Conservation (phyloP, 1,139 yeast species). For the Blastobotrys petasosporus region DNA sequence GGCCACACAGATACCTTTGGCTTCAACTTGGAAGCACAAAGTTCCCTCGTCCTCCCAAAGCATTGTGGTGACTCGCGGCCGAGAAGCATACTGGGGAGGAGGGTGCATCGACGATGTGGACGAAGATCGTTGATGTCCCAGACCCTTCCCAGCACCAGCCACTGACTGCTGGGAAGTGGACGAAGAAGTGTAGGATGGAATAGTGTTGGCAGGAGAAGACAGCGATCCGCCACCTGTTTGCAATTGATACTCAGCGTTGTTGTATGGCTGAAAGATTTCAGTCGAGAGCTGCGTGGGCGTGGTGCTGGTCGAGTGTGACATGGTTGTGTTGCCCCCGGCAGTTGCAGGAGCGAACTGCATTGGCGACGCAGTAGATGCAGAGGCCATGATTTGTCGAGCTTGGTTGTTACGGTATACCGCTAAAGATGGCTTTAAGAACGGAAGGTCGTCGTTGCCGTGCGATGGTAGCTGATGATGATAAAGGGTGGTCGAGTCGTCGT, state of each 20-base stretch:
- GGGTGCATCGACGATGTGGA: conserved; percentile 10
- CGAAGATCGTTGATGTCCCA: conserved; percentile 5
- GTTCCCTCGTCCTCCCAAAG: conserved; percentile 97
- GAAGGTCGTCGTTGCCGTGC: too few relatives aligned
- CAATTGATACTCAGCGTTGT: conserved; percentile 5
- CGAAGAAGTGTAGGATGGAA: too few relatives aligned
- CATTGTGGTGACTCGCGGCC: conserved; percentile 84
- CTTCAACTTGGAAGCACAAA: conserved; percentile 87
- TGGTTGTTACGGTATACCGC: too few relatives aligned
- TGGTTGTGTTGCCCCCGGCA: neutral
- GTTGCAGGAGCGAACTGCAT: neutral
- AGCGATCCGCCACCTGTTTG: neutral
- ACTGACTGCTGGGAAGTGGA: too few relatives aligned
- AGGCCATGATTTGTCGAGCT: neutral
- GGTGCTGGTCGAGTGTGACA: neutral
- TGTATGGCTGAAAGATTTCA: conserved; percentile 6
- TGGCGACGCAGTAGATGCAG: conserved; percentile 1
- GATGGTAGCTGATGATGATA: too few relatives aligned
- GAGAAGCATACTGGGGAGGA: conserved; percentile 35
- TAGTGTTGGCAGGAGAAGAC: too few relatives aligned
- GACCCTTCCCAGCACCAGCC: too few relatives aligned
- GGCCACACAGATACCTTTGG: conserved; percentile 80
- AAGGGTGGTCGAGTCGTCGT: too few relatives aligned
- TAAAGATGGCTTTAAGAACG: too few relatives aligned
- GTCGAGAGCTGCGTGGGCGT: conserved; percentile 8